Conservation (phyloP, 176 grass and related monocot species). For the Elaeis guineensis region DNA sequence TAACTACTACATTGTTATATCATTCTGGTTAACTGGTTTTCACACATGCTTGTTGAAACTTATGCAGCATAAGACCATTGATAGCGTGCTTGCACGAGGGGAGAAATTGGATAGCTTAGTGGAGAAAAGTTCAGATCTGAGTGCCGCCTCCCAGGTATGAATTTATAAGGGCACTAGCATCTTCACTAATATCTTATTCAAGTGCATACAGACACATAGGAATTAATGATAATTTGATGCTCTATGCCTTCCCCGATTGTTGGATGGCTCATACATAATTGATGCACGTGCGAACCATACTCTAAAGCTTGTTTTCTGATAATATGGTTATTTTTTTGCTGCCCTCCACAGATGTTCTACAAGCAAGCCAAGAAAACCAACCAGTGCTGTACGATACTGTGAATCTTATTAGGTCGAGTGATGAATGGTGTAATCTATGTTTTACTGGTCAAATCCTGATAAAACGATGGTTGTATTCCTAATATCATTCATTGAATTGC, state of each 20-base stretch:
- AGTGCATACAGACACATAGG: not conserved
- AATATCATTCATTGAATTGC: no score
- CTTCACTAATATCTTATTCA: not conserved
- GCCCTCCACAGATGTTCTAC: not conserved
- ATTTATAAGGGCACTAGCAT: not conserved
- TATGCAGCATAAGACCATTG: not conserved
- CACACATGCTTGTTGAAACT: not conserved
- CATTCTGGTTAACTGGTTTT: not conserved
- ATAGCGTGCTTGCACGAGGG: slow-evolving; percentile 3
- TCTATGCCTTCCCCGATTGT: no score
- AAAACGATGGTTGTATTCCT: no score
- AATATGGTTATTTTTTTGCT: not conserved
- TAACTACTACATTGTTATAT: no score
- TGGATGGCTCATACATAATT: no score
- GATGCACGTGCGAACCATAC: no score
- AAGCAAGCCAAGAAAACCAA: slow-evolving; percentile 4
- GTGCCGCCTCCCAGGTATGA: not conserved
- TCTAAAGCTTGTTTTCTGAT: not conserved
- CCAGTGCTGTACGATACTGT: not conserved
- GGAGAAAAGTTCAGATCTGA: slow-evolving; percentile 2
- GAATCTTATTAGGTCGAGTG: not conserved
- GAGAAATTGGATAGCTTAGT: slow-evolving; percentile 5
- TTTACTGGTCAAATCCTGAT: no score
- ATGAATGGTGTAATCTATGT: no score
- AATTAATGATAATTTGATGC: no score